phyloP scores from a whole-genome alignment of 1,284 basidiomycete genomes.

The Malassezia psittaci region DNA sequence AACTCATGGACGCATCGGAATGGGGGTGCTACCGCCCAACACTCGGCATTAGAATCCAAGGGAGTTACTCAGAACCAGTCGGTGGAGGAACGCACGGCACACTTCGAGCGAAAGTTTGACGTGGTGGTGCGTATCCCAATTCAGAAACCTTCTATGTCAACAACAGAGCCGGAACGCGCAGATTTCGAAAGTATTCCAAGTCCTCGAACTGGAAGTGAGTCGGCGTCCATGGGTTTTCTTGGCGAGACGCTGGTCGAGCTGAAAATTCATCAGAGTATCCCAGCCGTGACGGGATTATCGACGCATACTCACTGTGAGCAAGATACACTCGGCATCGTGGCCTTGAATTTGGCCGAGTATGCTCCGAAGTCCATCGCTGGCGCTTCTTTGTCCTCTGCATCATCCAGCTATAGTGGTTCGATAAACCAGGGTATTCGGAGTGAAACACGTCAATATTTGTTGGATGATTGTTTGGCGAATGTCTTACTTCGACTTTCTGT shows the following conservation, averaged over 20 bases:
- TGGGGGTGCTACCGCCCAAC: no score
- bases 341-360: conserved; percentile 65
- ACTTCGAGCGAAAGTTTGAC: conserved; percentile 32
- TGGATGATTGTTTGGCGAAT: conserved; percentile 66
- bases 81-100: conserved; percentile 25
- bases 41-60: background rate
- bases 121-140: conserved; percentile 32
- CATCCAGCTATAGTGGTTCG: background rate
- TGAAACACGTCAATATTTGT: conserved; percentile 61
- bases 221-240: background rate
- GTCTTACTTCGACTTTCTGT: conserved; percentile 63
- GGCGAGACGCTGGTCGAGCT: conserved; percentile 2
- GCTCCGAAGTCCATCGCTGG: conserved; percentile 53
- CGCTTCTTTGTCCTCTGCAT: background rate
- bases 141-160: conserved; percentile 20
- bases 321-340: conserved; percentile 14
- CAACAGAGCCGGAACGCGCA: background rate
- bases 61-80: conserved; percentile 6
- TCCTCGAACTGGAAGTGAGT: background rate
- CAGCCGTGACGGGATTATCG: background rate
- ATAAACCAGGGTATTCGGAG: conserved; percentile 11
- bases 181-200: conserved; percentile 3
- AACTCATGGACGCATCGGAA: background rate
- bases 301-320: background rate
- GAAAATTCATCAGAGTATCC: conserved; percentile 6